Evolutionary conservation across 768 basidiomycete species (phyloP).

Genomic region (Hirschioporus abietinus): DNA sequence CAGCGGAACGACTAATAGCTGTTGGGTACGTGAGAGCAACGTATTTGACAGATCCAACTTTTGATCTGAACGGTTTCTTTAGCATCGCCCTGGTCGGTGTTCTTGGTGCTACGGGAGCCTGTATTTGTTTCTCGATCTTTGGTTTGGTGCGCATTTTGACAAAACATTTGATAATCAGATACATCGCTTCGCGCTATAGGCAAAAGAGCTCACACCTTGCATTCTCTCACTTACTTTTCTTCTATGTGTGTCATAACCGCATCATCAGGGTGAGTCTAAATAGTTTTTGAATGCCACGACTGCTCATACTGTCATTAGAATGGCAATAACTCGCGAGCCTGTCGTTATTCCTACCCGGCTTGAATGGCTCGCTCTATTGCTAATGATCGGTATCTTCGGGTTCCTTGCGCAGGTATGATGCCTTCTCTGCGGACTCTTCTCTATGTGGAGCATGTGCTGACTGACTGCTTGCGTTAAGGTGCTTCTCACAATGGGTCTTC

Average conservation of each 20-base stretch:
- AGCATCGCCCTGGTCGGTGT: slow-evolving; percentile 67
- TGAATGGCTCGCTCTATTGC: slow-evolving; percentile 16
- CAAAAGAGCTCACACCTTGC: slow-evolving; percentile 67
- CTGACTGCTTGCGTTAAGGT: slow-evolving; percentile 26
- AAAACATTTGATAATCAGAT: slow-evolving; percentile 26
- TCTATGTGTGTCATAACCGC: slow-evolving; percentile 43
- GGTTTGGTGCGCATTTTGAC: background rate
- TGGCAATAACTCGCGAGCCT: slow-evolving; percentile 16
- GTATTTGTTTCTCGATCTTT: slow-evolving; percentile 34
- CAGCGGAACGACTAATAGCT: slow-evolving; percentile 45
- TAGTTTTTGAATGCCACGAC: background rate
- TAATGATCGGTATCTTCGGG: slow-evolving; percentile 31
- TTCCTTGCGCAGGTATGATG: slow-evolving; percentile 28
- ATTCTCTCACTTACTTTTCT: slow-evolving; percentile 65
- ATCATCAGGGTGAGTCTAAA: slow-evolving; percentile 21
- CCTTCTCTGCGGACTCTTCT: background rate
- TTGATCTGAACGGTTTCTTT: background rate
- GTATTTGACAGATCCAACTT: background rate
- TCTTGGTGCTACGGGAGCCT: slow-evolving; percentile 58
- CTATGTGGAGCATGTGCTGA: background rate
- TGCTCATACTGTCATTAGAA: slow-evolving; percentile 8
- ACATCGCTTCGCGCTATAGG: slow-evolving; percentile 64
- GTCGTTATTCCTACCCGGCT: slow-evolving; percentile 20
- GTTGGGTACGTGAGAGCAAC: slow-evolving; percentile 44
- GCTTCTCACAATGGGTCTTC: slow-evolving; percentile 56